Conservation (phyloP, 176 grass and related monocot species). For the Eragrostis curvula region DNA sequence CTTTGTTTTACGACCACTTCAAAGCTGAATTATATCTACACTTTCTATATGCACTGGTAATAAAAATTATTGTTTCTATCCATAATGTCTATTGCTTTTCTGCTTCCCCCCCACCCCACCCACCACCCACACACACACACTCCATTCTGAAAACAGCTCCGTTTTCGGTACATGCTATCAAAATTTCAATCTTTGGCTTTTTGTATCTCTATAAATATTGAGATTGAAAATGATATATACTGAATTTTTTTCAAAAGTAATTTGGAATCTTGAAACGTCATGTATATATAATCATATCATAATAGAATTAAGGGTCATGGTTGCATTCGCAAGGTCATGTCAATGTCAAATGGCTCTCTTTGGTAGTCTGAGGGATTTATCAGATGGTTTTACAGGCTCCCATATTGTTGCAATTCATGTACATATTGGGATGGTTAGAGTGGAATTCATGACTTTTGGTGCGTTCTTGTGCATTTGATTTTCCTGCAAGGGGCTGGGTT, state of each 20-base stretch:
- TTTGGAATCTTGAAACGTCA: neutral
- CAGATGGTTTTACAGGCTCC: neutral
- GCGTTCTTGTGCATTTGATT: neutral
- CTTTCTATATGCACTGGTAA: conserved; percentile 1
- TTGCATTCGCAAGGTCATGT: neutral
- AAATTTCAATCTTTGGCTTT: neutral
- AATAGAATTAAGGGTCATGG: neutral
- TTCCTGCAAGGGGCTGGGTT: neutral
- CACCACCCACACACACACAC: neutral
- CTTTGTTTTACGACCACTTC: conserved; percentile 3
- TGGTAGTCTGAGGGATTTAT: neutral
- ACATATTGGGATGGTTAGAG: neutral
- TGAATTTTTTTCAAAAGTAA: neutral
- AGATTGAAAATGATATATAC: neutral
- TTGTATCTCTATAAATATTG: neutral
- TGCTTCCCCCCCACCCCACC: neutral
- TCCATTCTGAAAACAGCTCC: neutral
- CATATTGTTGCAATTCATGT: neutral
- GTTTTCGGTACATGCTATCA: neutral
- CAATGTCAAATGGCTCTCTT: neutral
- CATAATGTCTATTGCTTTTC: neutral
- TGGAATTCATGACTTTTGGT: neutral
- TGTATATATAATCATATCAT: neutral
- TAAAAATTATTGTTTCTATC: neutral
- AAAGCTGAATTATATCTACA: neutral